A percentile compares a stretch with the other conserved stretches of the same genome.
phyloP scores from a whole-genome alignment of 257 asterid genomes.

The Scutellaria baicalensis region DNA sequence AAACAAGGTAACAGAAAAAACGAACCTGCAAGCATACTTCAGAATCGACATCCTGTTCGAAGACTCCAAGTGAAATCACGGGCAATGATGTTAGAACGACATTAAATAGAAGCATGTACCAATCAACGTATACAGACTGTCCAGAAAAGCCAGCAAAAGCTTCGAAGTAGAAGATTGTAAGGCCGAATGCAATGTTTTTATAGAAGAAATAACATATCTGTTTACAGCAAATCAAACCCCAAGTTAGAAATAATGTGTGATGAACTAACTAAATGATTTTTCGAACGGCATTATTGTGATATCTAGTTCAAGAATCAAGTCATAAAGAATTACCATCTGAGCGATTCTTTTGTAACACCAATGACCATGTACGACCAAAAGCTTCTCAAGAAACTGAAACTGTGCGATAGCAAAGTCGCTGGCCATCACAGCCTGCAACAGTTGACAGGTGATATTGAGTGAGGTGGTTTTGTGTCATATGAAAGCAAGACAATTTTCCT shows the following conservation, averaged over 20 bases:
- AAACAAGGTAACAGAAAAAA: slow-evolving; percentile 17
- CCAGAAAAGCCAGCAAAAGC: slow-evolving; percentile 96
- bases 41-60: slow-evolving; percentile 94
- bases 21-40: slow-evolving; percentile 95
- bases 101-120: slow-evolving; percentile 89
- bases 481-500: slow-evolving; percentile 4
- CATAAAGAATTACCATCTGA: slow-evolving; percentile 70
- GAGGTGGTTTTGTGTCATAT: slow-evolving; percentile 24
- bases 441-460: slow-evolving; percentile 34
- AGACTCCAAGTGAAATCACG: slow-evolving; percentile 92
- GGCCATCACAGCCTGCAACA: slow-evolving; percentile 99
- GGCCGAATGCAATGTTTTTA: slow-evolving; percentile 98
- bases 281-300: neutral
- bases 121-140: slow-evolving; percentile 87
- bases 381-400: slow-evolving; percentile 92
- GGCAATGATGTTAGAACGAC: slow-evolving; percentile 95
- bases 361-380: slow-evolving; percentile 92
- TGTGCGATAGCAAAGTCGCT: slow-evolving; percentile 97
- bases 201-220: slow-evolving; percentile 99
- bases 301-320: slow-evolving; percentile 1
- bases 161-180: slow-evolving; percentile 96
- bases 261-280: neutral
- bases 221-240: slow-evolving; percentile 16
- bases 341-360: slow-evolving; percentile 99
- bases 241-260: slow-evolving; percentile 1